Evolutionary conservation across 345 rosid genomes (phyloP), one percentile per base, ranked within the genome.

Genomic region (Crucihimalaya himalaica): DNA sequence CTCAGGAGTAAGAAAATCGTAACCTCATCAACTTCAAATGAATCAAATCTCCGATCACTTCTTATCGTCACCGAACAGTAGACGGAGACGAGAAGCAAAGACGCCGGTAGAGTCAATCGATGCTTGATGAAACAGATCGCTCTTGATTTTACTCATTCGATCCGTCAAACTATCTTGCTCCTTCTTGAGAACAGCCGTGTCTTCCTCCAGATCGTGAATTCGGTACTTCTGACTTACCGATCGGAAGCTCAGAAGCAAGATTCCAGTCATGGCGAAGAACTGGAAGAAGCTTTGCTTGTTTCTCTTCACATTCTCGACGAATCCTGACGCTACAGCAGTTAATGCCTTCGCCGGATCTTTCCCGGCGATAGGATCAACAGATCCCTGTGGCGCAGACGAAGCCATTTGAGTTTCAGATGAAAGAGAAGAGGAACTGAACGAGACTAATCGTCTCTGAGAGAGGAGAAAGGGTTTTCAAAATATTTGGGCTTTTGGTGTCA

Each of bases 171-270:
- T 73, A 31, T 85, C 83, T 6, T 76, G 78, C 80, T 95, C 97
- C 74, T 88, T 70, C 74, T 75, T 84, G 47, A 92, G 96, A 69
- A 74, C 84, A 6, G 68, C 40, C 1, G 84, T 90, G 68, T 92
- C 97, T 68, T 88, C 97, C 21, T 80, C 66, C 34, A 95, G 97
- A 65, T 85, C 87, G 78, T 85, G 84, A 66, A 90, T 75, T 18
- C 87, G 85, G 80, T 95, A 88, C 82, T 95, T 95, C 58, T 92
- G 99, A 76, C 97, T 90, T 39, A 95, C 77, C 27, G 97, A 91
- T 82, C 91, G 82, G 66, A 81, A 28, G 81, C 99, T 92, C 74
- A 92, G 80, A 13, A 95, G 86, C 60, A 95, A 57, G 18, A 95
- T 84, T 11, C 94, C 98, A 14, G 92, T 73, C 96, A 90, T 84